Percentiles rank a stretch among this genome's conserved stretches.
phyloP scores from a whole-genome alignment of 2,329 filamentous ascomycete genomes.

The Nothophaeocryptopus gaeumannii region DNA sequence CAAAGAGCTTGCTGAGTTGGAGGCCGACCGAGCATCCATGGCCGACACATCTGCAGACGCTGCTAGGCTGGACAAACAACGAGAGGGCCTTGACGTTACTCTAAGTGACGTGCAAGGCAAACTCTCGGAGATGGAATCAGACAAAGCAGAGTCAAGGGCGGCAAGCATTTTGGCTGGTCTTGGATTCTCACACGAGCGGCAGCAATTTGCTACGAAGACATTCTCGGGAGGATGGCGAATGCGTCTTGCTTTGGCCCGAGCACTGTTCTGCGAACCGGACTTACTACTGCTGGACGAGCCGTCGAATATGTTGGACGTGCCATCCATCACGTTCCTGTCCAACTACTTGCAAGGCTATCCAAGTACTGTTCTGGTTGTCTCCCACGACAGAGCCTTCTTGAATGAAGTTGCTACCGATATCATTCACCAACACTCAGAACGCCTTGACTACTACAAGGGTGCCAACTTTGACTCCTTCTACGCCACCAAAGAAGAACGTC shows the following conservation, averaged over 20 bases:
- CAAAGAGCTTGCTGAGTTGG: constrained; percentile 70
- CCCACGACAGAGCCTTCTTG: constrained; percentile 97
- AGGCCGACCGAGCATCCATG: constrained; percentile 71
- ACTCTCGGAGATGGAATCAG: constrained; percentile 96
- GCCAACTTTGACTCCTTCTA: constrained; percentile 97
- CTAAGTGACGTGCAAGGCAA: constrained; percentile 89
- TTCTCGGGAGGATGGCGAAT: constrained; percentile 99
- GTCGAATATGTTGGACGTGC: constrained; percentile 62
- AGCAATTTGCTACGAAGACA: constrained; percentile 90
- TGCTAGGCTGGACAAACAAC: constrained; percentile 76
- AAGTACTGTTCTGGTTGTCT: constrained; percentile 92
- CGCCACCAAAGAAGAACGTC: constrained; percentile 91
- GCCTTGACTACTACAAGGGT: constrained; percentile 96
- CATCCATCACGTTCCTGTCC: constrained; percentile 97
- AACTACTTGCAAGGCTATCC: constrained; percentile 93
- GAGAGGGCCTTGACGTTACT: constrained; percentile 85
- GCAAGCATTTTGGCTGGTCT: constrained; percentile 96
- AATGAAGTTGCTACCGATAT: constrained; percentile 99
- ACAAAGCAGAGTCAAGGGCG: constrained; percentile 93
- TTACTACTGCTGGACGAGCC: constrained; percentile 95
- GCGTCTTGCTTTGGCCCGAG: constrained; percentile 89
- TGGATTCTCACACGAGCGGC: constrained; percentile 89
- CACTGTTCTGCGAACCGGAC: constrained; percentile 96
- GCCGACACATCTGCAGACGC: constrained; percentile 92
- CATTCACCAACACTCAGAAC: constrained; percentile 94